These are phyloP conservation scores for Sordariomycetes sp. DNA, from an alignment of 2,329 filamentous ascomycete species.

Conservation along the genomic window DNA sequence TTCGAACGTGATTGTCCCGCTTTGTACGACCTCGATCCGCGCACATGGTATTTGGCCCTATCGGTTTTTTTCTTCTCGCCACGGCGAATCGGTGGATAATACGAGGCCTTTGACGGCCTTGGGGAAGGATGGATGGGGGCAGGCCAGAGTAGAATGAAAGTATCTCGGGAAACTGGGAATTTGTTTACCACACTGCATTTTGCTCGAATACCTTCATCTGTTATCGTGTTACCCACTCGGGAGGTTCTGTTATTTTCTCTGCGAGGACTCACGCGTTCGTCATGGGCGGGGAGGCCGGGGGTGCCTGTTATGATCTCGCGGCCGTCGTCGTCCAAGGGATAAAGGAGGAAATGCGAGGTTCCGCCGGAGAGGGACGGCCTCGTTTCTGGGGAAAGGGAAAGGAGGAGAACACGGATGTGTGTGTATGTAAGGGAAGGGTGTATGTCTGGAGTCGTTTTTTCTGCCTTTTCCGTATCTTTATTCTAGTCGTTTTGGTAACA, in stretches of 20 bases:
- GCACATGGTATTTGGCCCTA: background rate
- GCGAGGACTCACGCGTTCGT: constrained; percentile 6
- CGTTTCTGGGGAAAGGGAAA: background rate
- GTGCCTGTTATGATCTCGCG: background rate
- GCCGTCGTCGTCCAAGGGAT: background rate
- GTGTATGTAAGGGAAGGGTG: background rate
- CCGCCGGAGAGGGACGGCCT: background rate
- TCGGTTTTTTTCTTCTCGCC: constrained; percentile 1
- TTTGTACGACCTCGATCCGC: constrained; percentile 4
- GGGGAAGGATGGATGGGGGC: background rate
- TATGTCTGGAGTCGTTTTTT: background rate
- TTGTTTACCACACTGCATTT: background rate
- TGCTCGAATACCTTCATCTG: background rate
- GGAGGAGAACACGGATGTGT: background rate
- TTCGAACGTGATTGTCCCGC: background rate
- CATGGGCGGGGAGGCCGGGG: background rate
- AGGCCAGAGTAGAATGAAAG: background rate
- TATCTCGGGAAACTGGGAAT: background rate
- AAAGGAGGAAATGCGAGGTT: background rate
- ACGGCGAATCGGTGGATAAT: background rate
- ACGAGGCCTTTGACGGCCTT: background rate
- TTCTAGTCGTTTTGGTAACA: background rate
- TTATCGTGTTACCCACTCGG: background rate
- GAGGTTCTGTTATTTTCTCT: background rate
- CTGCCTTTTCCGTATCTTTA: background rate